Base-by-base conservation (phyloP, 306 rosid genomes). In the Amphicarpaea edgeworthii region DNA sequence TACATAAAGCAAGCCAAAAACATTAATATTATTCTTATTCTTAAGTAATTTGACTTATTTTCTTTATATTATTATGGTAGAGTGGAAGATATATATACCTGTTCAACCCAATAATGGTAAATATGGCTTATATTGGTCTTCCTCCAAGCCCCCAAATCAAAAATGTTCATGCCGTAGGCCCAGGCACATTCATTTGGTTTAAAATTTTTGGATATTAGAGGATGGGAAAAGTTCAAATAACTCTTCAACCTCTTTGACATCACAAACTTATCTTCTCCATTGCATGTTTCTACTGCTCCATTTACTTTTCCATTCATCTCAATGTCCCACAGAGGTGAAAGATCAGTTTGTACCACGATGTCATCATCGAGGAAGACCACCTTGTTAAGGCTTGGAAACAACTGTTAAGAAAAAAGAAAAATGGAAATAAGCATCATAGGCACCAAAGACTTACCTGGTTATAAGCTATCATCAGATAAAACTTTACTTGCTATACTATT, bases 101-200 rank as follows among this genome's bases (percentile, higher is more conserved):
- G 92, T 61, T 84, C 96, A 84, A 95, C 89, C 99, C 99, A 95
- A 75, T 90, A 64, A 70, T 96, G 93, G 81, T 92, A 96, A 62
- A 91, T 83, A 17, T 57, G 69, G 90, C 98, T 96, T 85, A 96
- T 96, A 82, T 92, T 96, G 82, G 99, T 92, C 80, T 81, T 96
- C 82, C 98, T 87, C 99, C 99, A 96, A 72, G 98, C 99, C 66
- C 88, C 90, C 59, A 96, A 87, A 82, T 96, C 98, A 70, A 96
- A 96, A 69, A 96, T 88, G 85, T 96, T 96, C 99, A 96, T 96
- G 76, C 99, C 99, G 74, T 96, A 96, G 42, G 99, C 99, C 99
- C 98, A 96, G 11, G 99, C 99, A 72, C 99, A 96, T 77, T 93
- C 89, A 17, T 85, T 60, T 60, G 99, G 96, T 42, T 87, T 50